Evolutionary conservation across 1,139 yeast genomes (phyloP).

Genomic region (Debaryomycetaceae sp.): DNA sequence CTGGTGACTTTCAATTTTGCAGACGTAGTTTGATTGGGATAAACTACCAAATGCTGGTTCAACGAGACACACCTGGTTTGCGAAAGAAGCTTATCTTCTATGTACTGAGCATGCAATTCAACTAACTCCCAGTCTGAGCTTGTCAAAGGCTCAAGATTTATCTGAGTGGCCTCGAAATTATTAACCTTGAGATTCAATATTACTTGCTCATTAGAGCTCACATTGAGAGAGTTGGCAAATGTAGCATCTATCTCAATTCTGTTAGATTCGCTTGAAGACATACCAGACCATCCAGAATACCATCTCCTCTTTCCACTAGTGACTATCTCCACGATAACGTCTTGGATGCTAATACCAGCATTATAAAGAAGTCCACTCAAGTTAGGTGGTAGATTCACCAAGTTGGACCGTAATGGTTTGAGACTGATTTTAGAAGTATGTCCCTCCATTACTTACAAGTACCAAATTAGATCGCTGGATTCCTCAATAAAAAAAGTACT

Average conservation of each 20-base stretch:
- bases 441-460: conserved; percentile 30
- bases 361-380: conserved; percentile 47
- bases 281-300: conserved; percentile 87
- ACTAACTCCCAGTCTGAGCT: conserved; percentile 89
- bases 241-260: conserved; percentile 40
- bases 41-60: conserved; percentile 63
- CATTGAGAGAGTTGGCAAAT: conserved; percentile 45
- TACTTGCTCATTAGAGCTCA: conserved; percentile 45
- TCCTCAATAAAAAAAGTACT: too few relatives aligned
- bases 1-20: conserved; percentile 65
- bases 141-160: conserved; percentile 75
- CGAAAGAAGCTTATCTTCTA: conserved; percentile 71
- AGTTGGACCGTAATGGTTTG: conserved; percentile 46
- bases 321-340: conserved; percentile 52
- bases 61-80: conserved; percentile 77
- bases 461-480: too few relatives aligned
- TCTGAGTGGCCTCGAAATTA: conserved; percentile 52
- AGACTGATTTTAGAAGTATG: conserved; percentile 28
- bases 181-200: conserved; percentile 40
- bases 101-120: conserved; percentile 72
- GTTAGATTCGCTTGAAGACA: conserved; percentile 33
- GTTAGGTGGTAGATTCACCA: conserved; percentile 57
- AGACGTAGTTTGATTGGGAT: conserved; percentile 62
- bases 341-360: conserved; percentile 57
- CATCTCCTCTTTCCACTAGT: conserved; percentile 22